Base-by-base conservation (phyloP, 2,329 filamentous ascomycete genomes). In the Ascochyta rabiei region DNA sequence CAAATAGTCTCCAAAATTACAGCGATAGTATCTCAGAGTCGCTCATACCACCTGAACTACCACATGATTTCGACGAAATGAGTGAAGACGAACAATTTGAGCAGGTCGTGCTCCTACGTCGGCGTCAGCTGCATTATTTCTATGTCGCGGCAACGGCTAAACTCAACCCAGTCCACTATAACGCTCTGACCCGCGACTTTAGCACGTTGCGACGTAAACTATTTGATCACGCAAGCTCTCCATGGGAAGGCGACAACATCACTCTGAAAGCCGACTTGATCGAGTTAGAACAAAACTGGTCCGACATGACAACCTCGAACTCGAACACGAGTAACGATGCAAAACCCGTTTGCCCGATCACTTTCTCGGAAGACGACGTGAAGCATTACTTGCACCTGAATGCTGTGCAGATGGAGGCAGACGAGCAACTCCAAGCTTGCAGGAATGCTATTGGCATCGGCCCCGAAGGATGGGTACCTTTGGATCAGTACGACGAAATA, bases 1-100 rank as follows among this genome's bases (percentile, higher is more conserved):
- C 76, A 15, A 64, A 66, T 10, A 64, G 64, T 52, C 65, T 79
- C 47, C 68, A 78, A 52, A 79, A 80, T 48, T 78, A 76, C 61
- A 67, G 72, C 41, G 75, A 75, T 48, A 58, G 37, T 28, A 39
- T 59, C 39, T 72, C 63, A 31, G 62, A 62, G 59, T 64, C 53
- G 19, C 44, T 70, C 3, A 58, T 21, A 39, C 9, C 13, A 12
- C 70, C 71, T 33, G 34, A 57, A 49, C 46, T 73, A 44, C 68
- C 69, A 41, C 44, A 42, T 18, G 56, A 66, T 35, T 64, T 69
- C 41, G 57, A 67, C 28, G 53, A 59, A 8, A 18, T 72, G 21
- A 58, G 48, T 51, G 61, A 65, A 35, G 38, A 23, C 5, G 54
- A 71, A 33, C 66, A 69, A 46, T 62, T 60, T 28, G 30, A 66